Evolutionary conservation across 2,329 filamentous ascomycete genomes (phyloP).

Genomic region (Fusarium sp.): DNA sequence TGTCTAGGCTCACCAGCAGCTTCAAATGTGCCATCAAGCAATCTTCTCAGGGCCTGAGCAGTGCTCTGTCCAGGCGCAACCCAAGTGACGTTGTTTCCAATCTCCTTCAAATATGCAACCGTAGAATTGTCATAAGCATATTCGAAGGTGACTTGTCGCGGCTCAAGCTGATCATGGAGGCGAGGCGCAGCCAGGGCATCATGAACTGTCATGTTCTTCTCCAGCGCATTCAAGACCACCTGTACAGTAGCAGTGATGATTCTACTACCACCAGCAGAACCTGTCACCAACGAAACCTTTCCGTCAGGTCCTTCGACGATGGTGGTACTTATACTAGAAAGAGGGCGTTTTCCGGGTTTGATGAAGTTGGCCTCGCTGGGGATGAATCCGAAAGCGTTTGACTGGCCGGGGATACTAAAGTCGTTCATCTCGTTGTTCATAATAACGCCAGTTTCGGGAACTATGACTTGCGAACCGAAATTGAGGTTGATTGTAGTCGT

Average conservation of each 20-base stretch:
- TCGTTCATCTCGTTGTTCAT: conserved; percentile 75
- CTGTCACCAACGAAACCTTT: conserved; percentile 76
- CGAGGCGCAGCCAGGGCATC: conserved; percentile 75
- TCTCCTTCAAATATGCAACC: conserved; percentile 70
- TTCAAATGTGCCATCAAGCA: conserved; percentile 76
- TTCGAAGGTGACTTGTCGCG: conserved; percentile 76
- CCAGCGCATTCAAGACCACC: conserved; percentile 78
- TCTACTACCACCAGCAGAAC: conserved; percentile 82
- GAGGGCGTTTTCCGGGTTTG: conserved; percentile 78
- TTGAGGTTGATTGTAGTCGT: conserved; percentile 86
- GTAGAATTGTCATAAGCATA: conserved; percentile 76
- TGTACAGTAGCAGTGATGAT: conserved; percentile 89
- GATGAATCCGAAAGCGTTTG: conserved; percentile 81
- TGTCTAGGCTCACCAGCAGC: conserved; percentile 87
- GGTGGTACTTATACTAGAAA: conserved; percentile 80
- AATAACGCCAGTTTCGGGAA: conserved; percentile 84
- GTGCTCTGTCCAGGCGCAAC: conserved; percentile 72
- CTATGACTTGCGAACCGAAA: conserved; percentile 79
- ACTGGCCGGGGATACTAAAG: conserved; percentile 78
- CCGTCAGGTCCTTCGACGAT: conserved; percentile 80
- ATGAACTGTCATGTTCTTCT: conserved; percentile 68
- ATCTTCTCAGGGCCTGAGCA: conserved; percentile 75
- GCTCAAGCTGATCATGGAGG: conserved; percentile 85
- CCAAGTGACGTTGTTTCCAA: conserved; percentile 82
- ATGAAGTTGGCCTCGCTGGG: conserved; percentile 81